Evolutionary conservation across 805 yeast species (phyloP).

Genomic region (Wickerhamiella cacticola): DNA sequence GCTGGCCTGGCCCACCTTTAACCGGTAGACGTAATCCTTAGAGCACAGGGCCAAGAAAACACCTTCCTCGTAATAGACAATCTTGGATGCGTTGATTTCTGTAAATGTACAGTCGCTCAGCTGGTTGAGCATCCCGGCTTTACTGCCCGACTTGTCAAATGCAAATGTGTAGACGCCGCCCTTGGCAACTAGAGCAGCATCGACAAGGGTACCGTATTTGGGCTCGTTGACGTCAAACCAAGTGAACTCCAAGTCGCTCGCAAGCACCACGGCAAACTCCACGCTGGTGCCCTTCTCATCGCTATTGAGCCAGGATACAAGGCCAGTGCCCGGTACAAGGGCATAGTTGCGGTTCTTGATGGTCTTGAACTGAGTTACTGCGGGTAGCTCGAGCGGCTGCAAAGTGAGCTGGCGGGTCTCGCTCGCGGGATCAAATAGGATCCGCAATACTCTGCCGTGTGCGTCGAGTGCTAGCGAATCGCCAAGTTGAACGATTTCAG

Average conservation of each 20-base stretch:
- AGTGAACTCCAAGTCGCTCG: background rate
- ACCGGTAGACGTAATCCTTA: background rate
- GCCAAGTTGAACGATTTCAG: background rate
- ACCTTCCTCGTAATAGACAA: conserved; percentile 7
- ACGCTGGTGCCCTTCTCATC: conserved; percentile 1
- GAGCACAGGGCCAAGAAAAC: background rate
- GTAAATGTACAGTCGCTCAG: background rate
- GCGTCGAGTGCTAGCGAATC: conserved; percentile 3
- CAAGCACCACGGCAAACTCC: background rate
- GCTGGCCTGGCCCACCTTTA: background rate
- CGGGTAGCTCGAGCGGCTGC: background rate
- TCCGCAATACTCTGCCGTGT: background rate
- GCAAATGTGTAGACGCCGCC: conserved; percentile 2
- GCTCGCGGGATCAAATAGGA: conserved; percentile 5
- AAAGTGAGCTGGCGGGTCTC: conserved; percentile 3
- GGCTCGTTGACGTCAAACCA: conserved; percentile 7
- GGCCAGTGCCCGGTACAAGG: background rate
- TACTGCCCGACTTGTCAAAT: conserved; percentile 5
- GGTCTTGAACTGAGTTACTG: background rate
- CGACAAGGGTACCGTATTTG: conserved; percentile 7
- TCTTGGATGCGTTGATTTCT: background rate
- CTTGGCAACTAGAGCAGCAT: conserved; percentile 2
- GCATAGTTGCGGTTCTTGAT: conserved; percentile 11
- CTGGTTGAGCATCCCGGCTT: conserved; percentile 1
- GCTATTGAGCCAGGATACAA: conserved; percentile 5